These are phyloP conservation scores for Aurantiochytrium sp. DNA, from an alignment of 108 stramenopile species.

Conservation along the genomic window DNA sequence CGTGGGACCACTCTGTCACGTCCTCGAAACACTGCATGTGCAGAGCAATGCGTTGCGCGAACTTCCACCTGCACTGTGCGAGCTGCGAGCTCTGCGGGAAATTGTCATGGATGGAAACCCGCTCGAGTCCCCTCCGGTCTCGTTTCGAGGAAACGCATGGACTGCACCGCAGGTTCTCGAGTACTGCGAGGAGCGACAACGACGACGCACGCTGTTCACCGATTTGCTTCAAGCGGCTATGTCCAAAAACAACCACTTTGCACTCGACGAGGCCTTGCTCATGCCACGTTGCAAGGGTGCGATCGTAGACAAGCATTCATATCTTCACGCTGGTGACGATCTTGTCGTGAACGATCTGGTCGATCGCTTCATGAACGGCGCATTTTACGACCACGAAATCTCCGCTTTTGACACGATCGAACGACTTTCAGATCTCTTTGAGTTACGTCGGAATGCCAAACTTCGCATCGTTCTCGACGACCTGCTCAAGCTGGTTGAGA, in stretches of 20 bases:
- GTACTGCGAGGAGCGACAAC: not conserved
- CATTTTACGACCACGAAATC: not conserved
- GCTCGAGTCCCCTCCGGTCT: not conserved
- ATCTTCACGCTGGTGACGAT: not conserved
- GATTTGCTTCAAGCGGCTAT: not conserved
- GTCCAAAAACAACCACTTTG: not conserved
- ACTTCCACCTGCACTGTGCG: constrained; percentile 17
- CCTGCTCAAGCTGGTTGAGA: not conserved
- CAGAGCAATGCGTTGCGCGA: constrained; percentile 20
- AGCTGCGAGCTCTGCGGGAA: not conserved
- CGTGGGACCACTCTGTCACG: not conserved
- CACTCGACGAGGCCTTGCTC: not conserved
- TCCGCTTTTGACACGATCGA: not conserved
- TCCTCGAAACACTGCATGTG: constrained; percentile 20
- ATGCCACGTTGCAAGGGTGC: not conserved
- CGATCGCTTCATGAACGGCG: not conserved
- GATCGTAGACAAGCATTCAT: not conserved
- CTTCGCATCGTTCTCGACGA: not conserved
- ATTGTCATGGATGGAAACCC: not conserved
- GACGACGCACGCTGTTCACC: not conserved
- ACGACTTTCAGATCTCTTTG: not conserved
- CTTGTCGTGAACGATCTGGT: not conserved
- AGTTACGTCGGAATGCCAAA: not conserved
- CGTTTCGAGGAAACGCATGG: not conserved
- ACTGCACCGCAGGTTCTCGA: not conserved